These are phyloP conservation scores for Luvunga scandens DNA, from an alignment of 345 rosid species.

Conservation along the genomic window DNA sequence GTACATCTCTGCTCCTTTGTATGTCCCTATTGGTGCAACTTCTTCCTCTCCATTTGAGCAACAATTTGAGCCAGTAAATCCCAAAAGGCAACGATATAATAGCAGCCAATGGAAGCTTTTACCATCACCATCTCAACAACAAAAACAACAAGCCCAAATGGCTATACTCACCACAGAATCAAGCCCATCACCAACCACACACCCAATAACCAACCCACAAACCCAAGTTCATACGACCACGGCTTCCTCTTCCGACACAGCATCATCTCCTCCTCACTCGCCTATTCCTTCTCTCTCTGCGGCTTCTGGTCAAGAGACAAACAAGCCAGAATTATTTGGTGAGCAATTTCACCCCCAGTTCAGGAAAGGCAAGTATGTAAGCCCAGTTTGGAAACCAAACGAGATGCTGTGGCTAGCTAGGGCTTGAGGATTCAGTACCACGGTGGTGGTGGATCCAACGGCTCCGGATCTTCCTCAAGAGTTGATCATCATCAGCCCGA, in stretches of 20 bases:
- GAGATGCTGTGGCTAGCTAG: slow-evolving; percentile 97
- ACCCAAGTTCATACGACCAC: slow-evolving; percentile 36
- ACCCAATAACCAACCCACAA: slow-evolving; percentile 30
- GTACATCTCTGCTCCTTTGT: slow-evolving; percentile 58
- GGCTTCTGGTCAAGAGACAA: slow-evolving; percentile 49
- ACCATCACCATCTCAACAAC: slow-evolving; percentile 48
- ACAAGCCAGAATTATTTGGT: slow-evolving; percentile 32
- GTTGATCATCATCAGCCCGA: slow-evolving; percentile 19
- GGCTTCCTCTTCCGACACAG: slow-evolving; percentile 80
- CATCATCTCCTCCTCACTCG: slow-evolving; percentile 73
- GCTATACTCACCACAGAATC: slow-evolving; percentile 33
- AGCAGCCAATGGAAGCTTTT: slow-evolving; percentile 76
- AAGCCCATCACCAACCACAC: slow-evolving; percentile 47
- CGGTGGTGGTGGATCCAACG: slow-evolving; percentile 29
- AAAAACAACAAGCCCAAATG: slow-evolving; percentile 28
- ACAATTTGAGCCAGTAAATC: slow-evolving; percentile 53
- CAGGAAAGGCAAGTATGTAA: slow-evolving; percentile 90
- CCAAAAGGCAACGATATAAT: slow-evolving; percentile 69
- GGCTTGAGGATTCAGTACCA: slow-evolving; percentile 89
- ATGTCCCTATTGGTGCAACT: slow-evolving; percentile 44
- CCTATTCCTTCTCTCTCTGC: slow-evolving; percentile 49
- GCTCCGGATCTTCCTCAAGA: slow-evolving; percentile 37
- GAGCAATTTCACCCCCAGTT: slow-evolving; percentile 60
- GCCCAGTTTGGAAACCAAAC: slow-evolving; percentile 98
- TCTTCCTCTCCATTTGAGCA: slow-evolving; percentile 53